Evolutionary conservation across 148 eudicot species (phyloP).

Genomic region (Diospyros lotus): DNA sequence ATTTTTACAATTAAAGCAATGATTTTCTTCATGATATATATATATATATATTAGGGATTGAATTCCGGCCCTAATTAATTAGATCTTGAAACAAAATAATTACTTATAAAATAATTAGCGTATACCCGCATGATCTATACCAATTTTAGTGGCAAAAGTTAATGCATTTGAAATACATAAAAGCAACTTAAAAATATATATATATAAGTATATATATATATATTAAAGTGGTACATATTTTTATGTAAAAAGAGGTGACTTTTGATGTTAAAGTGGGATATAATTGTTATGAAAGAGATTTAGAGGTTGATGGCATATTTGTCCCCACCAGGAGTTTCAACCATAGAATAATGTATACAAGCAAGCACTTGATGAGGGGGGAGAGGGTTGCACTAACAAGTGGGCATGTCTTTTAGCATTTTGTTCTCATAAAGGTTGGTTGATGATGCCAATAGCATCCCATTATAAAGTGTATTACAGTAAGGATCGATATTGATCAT

Average conservation of each 20-base stretch:
- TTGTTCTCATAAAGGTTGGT: conserved; percentile 8
- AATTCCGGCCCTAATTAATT: too few relatives aligned
- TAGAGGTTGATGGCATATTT: conserved; percentile 14
- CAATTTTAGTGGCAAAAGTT: too few relatives aligned
- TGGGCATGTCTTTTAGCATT: conserved; percentile 15
- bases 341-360: conserved; percentile 6
- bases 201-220: too few relatives aligned
- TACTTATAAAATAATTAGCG: too few relatives aligned
- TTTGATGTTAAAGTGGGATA: not conserved
- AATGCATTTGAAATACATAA: too few relatives aligned
- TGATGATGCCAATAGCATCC: conserved; percentile 17
- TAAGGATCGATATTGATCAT: not conserved
- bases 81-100: too few relatives aligned
- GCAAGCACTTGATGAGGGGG: not conserved
- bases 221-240: too few relatives aligned
- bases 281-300: not conserved
- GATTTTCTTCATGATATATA: too few relatives aligned
- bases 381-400: conserved; percentile 9
- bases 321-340: conserved; percentile 16
- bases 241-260: not conserved
- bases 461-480: not conserved
- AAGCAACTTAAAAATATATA: too few relatives aligned
- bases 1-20: too few relatives aligned
- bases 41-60: too few relatives aligned
- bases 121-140: too few relatives aligned